phyloP scores from a whole-genome alignment of 2,329 filamentous ascomycete genomes.

The Alternaria sp. region DNA sequence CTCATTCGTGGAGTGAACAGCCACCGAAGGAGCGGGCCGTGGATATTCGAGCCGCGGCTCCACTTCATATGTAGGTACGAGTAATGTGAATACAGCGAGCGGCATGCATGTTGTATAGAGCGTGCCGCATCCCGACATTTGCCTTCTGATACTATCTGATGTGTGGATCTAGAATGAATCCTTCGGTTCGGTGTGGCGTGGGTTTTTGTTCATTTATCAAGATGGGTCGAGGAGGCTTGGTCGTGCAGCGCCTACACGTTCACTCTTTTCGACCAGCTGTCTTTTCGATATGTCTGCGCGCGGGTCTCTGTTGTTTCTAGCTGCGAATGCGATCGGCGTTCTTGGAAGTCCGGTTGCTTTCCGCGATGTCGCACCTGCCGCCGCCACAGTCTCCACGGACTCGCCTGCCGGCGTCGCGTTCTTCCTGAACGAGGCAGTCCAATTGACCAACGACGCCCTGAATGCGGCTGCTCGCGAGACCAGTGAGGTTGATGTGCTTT shows the following conservation, averaged over 20 bases:
- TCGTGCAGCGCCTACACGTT: neutral
- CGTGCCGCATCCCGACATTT: neutral
- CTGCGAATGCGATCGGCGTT: constrained; percentile 2
- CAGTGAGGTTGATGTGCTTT: constrained; percentile 3
- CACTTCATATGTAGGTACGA: neutral
- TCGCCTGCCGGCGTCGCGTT: constrained; percentile 15
- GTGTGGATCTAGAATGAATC: neutral
- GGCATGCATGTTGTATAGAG: neutral
- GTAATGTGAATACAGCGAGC: neutral
- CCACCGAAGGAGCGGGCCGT: neutral
- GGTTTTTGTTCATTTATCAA: neutral
- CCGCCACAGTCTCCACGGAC: constrained; percentile 10
- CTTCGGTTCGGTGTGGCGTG: neutral
- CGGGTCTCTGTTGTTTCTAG: neutral
- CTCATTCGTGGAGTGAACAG: neutral
- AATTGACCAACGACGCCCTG: constrained; percentile 20
- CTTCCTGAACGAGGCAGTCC: constrained; percentile 17
- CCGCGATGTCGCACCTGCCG: constrained; percentile 15
- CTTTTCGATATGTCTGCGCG: constrained; percentile 9
- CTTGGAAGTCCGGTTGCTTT: constrained; percentile 4
- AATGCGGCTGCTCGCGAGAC: neutral
- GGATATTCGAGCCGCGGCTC: neutral
- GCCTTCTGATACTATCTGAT: neutral
- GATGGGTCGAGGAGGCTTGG: neutral
- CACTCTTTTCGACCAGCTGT: neutral